phyloP scores from a whole-genome alignment of 495 filamentous ascomycete genomes.

The Astrothelium subdiscretum region DNA sequence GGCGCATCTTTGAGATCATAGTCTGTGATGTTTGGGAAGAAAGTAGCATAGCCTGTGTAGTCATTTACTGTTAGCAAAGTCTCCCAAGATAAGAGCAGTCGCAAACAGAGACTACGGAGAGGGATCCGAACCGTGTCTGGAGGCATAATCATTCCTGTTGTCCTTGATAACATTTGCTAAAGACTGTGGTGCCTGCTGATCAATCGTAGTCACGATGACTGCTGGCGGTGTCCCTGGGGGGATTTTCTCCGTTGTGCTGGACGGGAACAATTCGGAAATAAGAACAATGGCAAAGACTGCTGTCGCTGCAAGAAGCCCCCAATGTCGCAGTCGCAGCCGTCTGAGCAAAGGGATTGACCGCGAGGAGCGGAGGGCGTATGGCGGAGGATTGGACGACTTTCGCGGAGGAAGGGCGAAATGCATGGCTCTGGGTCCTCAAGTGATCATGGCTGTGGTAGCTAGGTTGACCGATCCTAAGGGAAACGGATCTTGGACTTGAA shows the following conservation, averaged over 20 bases:
- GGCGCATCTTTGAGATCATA: conserved; percentile 65
- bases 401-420: conserved; percentile 85
- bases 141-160: conserved; percentile 79
- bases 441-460: not conserved
- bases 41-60: conserved; percentile 66
- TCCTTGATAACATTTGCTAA: conserved; percentile 62
- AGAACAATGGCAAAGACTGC: conserved; percentile 53
- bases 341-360: conserved; percentile 43
- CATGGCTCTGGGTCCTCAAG: conserved; percentile 38
- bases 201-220: conserved; percentile 80
- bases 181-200: conserved; percentile 45
- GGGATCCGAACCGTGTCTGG: conserved; percentile 61
- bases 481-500: not conserved
- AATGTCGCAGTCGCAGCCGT: conserved; percentile 52
- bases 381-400: conserved; percentile 60
- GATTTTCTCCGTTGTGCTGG: conserved; percentile 28
- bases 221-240: conserved; percentile 64
- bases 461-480: not conserved
- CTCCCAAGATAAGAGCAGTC: conserved; percentile 2
- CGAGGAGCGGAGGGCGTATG: conserved; percentile 43
- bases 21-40: conserved; percentile 62
- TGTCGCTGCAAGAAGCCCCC: conserved; percentile 45
- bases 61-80: not conserved
- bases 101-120: not conserved
- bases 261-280: conserved; percentile 38